Evolutionary conservation across 129 eudicot species (phyloP).

Genomic region (Flaveria brownii): DNA sequence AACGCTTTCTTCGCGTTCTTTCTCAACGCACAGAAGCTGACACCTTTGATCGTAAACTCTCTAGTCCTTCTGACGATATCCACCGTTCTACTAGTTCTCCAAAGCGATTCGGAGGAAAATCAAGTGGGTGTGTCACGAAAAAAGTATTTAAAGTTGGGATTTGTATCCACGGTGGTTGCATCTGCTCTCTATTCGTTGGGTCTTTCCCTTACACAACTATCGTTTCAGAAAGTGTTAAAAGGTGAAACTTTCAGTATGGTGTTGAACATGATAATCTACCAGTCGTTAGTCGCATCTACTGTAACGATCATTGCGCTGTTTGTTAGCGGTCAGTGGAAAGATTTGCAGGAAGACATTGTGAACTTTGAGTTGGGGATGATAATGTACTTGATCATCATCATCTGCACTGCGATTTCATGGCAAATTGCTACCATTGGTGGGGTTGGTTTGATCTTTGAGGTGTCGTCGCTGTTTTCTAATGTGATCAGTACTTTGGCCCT

Average conservation of each 20-base stretch:
- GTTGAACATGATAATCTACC: conserved; percentile 38
- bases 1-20: conserved; percentile 40
- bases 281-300: conserved; percentile 35
- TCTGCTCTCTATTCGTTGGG: conserved; percentile 36
- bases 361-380: conserved; percentile 25
- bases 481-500: conserved; percentile 35
- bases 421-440: conserved; percentile 39
- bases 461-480: conserved; percentile 40
- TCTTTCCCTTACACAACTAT: conserved; percentile 34
- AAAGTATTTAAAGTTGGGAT: conserved; percentile 23
- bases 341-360: conserved; percentile 25
- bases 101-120: conserved; percentile 24
- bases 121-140: conserved; percentile 31
- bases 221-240: conserved; percentile 38
- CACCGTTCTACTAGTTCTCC: conserved; percentile 31
- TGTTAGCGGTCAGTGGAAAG: conserved; percentile 38
- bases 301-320: conserved; percentile 36
- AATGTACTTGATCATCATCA: conserved; percentile 18
- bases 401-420: conserved; percentile 32
- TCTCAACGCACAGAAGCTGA: conserved; percentile 34
- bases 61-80: conserved; percentile 37
- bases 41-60: conserved; percentile 34
- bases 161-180: conserved; percentile 28
- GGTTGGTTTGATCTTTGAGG: conserved; percentile 43
- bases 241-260: conserved; percentile 30